phyloP scores from a whole-genome alignment of 1,139 yeast genomes.

The Yamadazyma membranifaciens region DNA sequence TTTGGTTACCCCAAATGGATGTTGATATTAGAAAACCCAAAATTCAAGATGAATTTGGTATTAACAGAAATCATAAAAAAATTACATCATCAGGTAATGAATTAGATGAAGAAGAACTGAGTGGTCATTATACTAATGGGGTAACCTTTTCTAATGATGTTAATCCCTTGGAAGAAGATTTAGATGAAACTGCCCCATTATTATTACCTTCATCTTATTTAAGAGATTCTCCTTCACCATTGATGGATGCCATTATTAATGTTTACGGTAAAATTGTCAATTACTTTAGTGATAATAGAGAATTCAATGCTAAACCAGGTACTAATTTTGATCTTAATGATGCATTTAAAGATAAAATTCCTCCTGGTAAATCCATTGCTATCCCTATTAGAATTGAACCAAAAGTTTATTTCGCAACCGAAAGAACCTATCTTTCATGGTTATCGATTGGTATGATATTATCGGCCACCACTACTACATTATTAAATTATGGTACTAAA shows the following conservation, averaged over 20 bases:
- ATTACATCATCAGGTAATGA: slow-evolving; percentile 50
- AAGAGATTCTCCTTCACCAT: slow-evolving; percentile 28
- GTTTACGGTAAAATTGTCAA: slow-evolving; percentile 40
- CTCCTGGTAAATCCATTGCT: slow-evolving; percentile 73
- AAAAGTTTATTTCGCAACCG: slow-evolving; percentile 81
- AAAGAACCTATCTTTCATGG: slow-evolving; percentile 79
- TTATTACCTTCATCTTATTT: slow-evolving; percentile 35
- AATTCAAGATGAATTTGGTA: slow-evolving; percentile 62
- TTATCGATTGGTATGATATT: slow-evolving; percentile 68
- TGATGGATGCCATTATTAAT: slow-evolving; percentile 30
- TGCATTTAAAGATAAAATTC: slow-evolving; percentile 54
- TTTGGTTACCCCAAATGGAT: slow-evolving; percentile 98
- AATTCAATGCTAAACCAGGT: slow-evolving; percentile 76
- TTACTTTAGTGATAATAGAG: slow-evolving; percentile 62
- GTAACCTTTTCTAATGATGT: slow-evolving; percentile 48
- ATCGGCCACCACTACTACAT: slow-evolving; percentile 70
- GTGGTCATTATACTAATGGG: slow-evolving; percentile 34
- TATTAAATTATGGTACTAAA: slow-evolving; percentile 66
- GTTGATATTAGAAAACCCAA: slow-evolving; percentile 92
- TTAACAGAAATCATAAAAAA: slow-evolving; percentile 32
- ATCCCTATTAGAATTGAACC: slow-evolving; percentile 84
- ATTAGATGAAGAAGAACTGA: slow-evolving; percentile 47
- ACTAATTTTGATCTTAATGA: slow-evolving; percentile 66
- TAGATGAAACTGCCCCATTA: slow-evolving; percentile 43
- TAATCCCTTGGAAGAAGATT: slow-evolving; percentile 49